Evolutionary conservation across 1,284 basidiomycete species (phyloP), one percentile per base, ranked within the genome.

Genomic region (Cryptococcus wingfieldii): DNA sequence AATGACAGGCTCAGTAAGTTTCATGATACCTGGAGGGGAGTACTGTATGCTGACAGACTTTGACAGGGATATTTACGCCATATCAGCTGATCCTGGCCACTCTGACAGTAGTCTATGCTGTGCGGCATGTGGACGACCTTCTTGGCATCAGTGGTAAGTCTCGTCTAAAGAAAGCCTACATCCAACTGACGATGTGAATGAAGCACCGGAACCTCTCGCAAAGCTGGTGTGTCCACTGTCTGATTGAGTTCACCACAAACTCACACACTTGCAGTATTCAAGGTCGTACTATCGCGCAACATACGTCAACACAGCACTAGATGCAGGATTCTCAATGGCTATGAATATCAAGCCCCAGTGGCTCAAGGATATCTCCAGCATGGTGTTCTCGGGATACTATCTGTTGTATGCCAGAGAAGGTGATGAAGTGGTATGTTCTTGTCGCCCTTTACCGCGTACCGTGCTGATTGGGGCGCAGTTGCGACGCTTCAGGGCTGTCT

Each of bases 201-300:
- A 70, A 91, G 92, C 94, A 19, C 94, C 95, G 31, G 95, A 98
- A 77, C 95, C 95, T 2, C 80, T 96, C 13, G 89, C 92, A 9
- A 83, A 85, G 61, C 81, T 96, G 58, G 90, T 92, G 63, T 73
- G 86, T 77, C 37, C 37, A n/a, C 12, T n/a, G 14, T 14, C 31
- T 37, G 10, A 8, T 38, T 19, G 45, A 47, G 7, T 3, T 14
- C 27, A 25, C n/a, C 19, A 2, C 27, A 37, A 31, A 46, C 27
- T 46, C 19, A 25, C 38, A 50, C 38, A 18, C 34, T n/a, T 10
- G 5, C 55, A 93, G 89, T 97, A 97, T 72, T 90, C 91, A 1
- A 83, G 89, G 2, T 88, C 90, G 7, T 97, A 94, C 74, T 97
- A 95, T 76, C 86, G 95, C 28, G 94, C 92, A n/a, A 96, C 94